Percentiles rank a stretch among this genome's conserved stretches.
phyloP scores from a whole-genome alignment of 1,139 yeast species.

The Protomyces inundatus region DNA sequence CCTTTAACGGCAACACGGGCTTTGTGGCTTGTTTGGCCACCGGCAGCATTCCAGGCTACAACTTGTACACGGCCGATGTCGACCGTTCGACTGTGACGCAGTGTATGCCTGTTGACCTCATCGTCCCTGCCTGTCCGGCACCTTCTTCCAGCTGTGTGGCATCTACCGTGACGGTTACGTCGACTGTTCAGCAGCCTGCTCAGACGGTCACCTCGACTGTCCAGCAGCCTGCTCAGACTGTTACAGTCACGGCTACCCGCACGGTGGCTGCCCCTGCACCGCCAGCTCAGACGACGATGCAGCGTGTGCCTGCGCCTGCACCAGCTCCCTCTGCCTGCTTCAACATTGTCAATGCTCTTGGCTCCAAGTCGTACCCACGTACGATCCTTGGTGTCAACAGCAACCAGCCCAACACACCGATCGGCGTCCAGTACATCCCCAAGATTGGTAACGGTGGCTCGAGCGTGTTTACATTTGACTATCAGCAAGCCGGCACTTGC shows the following conservation, averaged over 20 bases:
- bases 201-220: constrained; percentile 1
- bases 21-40: constrained; percentile 16
- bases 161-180: constrained; percentile 35
- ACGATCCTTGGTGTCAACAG: constrained; percentile 11
- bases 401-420: not conserved
- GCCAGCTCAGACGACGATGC: not conserved
- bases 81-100: constrained; percentile 7
- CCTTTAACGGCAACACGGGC: constrained; percentile 8
- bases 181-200: constrained; percentile 51
- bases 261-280: not conserved
- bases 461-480: constrained; percentile 15
- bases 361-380: constrained; percentile 8
- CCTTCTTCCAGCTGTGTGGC: constrained; percentile 1
- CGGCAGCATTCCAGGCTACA: constrained; percentile 10
- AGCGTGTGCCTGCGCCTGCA: not conserved
- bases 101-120: constrained; percentile 4
- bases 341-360: constrained; percentile 3
- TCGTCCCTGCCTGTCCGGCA: constrained; percentile 1
- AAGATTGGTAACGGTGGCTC: constrained; percentile 6
- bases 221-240: constrained; percentile 1
- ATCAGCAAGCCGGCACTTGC: not conserved
- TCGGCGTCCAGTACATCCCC: constrained; percentile 3
- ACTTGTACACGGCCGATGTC: constrained; percentile 4
- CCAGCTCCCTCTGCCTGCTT: constrained; percentile 9
- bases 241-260: not conserved